Base-by-base conservation (phyloP, 768 basidiomycete genomes). In the Leucosporidium scottii region DNA sequence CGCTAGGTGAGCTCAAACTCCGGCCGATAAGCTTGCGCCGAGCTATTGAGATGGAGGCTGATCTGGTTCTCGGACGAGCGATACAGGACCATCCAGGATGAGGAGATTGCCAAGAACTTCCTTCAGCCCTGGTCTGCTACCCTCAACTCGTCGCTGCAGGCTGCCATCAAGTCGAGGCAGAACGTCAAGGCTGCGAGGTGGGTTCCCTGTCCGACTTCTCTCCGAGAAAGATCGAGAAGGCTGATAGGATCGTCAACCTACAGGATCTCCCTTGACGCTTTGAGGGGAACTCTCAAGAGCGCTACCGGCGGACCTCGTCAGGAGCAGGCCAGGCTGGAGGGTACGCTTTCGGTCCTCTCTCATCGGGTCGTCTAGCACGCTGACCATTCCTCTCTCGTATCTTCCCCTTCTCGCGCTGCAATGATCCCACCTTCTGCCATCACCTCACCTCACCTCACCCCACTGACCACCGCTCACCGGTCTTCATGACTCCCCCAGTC, bases 101-200 rank as follows among this genome's bases (percentile, higher is more conserved):
- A 68, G 56, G 60, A 66, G 49, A 66, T 72, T 36, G 13, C 59
- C 51, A 71, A 78, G 36, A 81, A 82, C 62, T 93, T 91, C 79
- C 79, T 92, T 70, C 82, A 83, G 59, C 90, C 91, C 3, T 93
- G 91, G 92, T 88, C 90, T 79, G 85, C 86, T 30, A 96, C 92
- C 9, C 80, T 98, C 68, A 84, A 85, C 71, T 87, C 88, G 25
- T 87, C 86, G 62, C 86, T 99, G 76, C 83, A 85, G 13, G 86
- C 96, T 21, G 96, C 96, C 23, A 85, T 97, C 84, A 94, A 92
- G 81, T 92, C 94, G 0, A 69, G 81, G 20, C 76, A 75, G 25
- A 77, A 75, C 70, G 81, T 82, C 71, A 81, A 80, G 73, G 74
- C 77, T 55, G 79, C 81, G 4, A 27, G 71, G 64, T 68, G 5